phyloP scores from a whole-genome alignment of 2,329 filamentous ascomycete species.

The Aspergillus ibericus region DNA sequence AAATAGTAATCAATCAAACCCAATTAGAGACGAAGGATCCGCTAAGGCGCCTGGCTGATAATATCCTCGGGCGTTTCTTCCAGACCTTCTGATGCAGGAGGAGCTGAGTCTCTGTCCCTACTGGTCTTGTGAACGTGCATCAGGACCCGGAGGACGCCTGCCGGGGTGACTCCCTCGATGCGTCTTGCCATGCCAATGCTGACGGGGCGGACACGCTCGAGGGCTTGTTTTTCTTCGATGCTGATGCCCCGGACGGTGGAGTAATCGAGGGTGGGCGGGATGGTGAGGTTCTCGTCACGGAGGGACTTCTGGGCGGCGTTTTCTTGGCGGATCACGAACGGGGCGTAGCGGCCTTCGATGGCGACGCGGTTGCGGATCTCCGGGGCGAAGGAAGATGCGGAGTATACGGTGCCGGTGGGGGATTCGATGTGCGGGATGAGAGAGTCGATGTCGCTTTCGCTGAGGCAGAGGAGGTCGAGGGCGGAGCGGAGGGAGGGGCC shows the following conservation, averaged over 20 bases:
- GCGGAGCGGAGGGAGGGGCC: conserved; percentile 69
- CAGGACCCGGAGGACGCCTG: conserved; percentile 46
- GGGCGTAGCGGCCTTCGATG: conserved; percentile 83
- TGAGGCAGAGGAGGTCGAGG: conserved; percentile 74
- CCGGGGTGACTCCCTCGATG: conserved; percentile 69
- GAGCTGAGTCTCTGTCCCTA: not conserved
- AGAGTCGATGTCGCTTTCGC: conserved; percentile 58
- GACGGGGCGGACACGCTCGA: conserved; percentile 73
- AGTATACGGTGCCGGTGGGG: conserved; percentile 29
- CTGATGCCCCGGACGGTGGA: conserved; percentile 70
- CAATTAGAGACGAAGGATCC: no score
- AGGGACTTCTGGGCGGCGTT: conserved; percentile 66
- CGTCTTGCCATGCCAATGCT: conserved; percentile 84
- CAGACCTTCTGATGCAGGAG: conserved; percentile 6
- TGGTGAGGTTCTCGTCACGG: conserved; percentile 70
- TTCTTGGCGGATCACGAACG: conserved; percentile 75
- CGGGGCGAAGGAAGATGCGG: conserved; percentile 53
- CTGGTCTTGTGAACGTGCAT: conserved; percentile 36
- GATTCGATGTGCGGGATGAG: conserved; percentile 56
- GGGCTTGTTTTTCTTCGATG: conserved; percentile 71
- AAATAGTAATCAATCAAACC: not conserved
- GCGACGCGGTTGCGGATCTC: conserved; percentile 68
- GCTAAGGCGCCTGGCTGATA: conserved; percentile 10
- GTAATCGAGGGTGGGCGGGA: conserved; percentile 79
- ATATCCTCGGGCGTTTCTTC: conserved; percentile 19